These are phyloP conservation scores for Striga asiatica DNA, from an alignment of 257 asterid species.

Conservation along the genomic window DNA sequence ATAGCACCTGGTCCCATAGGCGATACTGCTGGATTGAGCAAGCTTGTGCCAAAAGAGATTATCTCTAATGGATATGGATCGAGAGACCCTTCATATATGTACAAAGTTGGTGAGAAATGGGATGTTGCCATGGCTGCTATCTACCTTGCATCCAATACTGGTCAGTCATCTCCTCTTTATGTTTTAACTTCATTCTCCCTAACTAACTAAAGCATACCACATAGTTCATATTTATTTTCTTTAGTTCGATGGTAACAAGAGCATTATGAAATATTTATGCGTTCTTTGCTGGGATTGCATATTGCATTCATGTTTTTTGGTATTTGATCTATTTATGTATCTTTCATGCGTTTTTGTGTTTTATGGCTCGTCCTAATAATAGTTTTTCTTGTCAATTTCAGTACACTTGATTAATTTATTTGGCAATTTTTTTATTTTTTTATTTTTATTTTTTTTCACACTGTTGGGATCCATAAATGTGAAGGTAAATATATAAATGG, in stretches of 20 bases:
- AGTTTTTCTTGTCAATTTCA: no score
- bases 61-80: constrained; percentile 16
- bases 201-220: not conserved
- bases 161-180: constrained; percentile 29
- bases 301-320: not conserved
- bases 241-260: not conserved
- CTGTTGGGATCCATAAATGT: not conserved
- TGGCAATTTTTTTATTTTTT: not conserved
- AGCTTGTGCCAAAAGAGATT: constrained; percentile 61
- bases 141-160: constrained; percentile 78
- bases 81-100: constrained; percentile 42
- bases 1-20: constrained; percentile 89
- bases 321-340: no score
- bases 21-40: constrained; percentile 65
- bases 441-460: no score
- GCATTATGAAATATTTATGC: no score
- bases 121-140: constrained; percentile 91
- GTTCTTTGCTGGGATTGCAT: not conserved
- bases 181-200: not conserved
- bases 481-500: constrained; percentile 76
- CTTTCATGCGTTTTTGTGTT: no score
- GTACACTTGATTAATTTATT: not conserved
- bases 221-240: no score
- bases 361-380: no score
- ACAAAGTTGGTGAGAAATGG: constrained; percentile 78